Base-by-base conservation (phyloP, 176 grass and related monocot genomes). In the Coix lacrymajobi region DNA sequence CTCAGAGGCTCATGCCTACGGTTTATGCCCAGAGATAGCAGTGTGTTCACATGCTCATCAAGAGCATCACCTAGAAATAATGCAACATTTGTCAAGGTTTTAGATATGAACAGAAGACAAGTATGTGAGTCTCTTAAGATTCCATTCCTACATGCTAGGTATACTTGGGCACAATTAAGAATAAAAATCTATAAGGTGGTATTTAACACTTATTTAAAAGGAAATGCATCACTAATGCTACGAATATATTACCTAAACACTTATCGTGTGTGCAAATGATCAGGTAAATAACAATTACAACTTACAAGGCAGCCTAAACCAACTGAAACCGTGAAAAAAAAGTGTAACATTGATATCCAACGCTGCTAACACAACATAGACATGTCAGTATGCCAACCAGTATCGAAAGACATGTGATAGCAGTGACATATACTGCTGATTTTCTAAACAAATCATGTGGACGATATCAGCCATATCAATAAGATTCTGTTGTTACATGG, bases 11-110 rank as follows among this genome's bases (percentile, higher is more conserved):
- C 25, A 66, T 79, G 74, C 60, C 74, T 83, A 8, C 75, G 88
- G 51, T 90, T 79, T 85, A 41, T 87, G 19, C 88, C 88, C 24
- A 90, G 79, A 36, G 88, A 87, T 56, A 90, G 32, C n/a, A 87
- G 49, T 10, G 80, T 87, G 62, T 79, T 86, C 61, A 90, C 88
- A 83, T 90, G 88, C 80, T 87, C 88, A 79, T 83, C 68, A 69
- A 87, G 79, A 34, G 62, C 51, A 67, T 90, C 88, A 25, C 79
- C 88, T 90, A 70, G 15, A 86, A 78, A 74, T 1, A 62, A 85
- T 76, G 82, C 32, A 69, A 60, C 19, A 75, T 28, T 61, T 3
- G 57, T 43, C 44, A 57, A 54, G 56, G 72, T 79, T 69, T 46
- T 51, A 70, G 20, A 78, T 51, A 34, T 32, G 25, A 81, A 7